Base-by-base conservation (phyloP, 192 early-diverging fungal genomes). In the Chytriomyces confervae region DNA sequence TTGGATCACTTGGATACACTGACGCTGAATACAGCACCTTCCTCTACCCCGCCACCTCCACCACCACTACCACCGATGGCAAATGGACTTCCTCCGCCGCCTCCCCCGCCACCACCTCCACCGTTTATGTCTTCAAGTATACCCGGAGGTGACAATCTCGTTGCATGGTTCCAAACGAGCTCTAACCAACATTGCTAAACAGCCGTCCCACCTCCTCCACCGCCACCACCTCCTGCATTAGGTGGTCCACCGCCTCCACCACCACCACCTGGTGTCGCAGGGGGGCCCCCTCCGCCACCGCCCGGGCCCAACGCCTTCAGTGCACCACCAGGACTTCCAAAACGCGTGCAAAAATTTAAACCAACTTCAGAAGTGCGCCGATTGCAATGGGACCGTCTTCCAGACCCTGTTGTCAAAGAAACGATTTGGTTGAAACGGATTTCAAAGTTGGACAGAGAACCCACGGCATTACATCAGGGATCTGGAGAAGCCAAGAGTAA, bases 341-440 rank as follows among this genome's bases (percentile, higher is more conserved):
- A 84, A 66, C 79, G 82, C 11, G 62, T 74, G 23, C 85, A 86
- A 61, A 66, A 77, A 18, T 84, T 57, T 46, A 79, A 78, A 13
- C 85, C 85, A 5, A 68, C 68, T 8, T 53, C 46, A 24, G 76
- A 82, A 49, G 71, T 86, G 68, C 79, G 80, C 57, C 63, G 74
- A 7, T 72, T 86, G 50, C 84, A 84, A 62, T 86, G 82, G 85
- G 85, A 86, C 24, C 68, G 77, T 16, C 62, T 86, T 18, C 79
- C 82, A 10, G 85, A 86, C 29, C 10, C 11, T 18, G 77, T 80
- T 47, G 76, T 81, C 44, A 64, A 57, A 61, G 61, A 79, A 27
- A 79, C 80, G 10, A 61, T 86, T 5, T 86, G 82, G 82, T 62
- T 72, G 18, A 77, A 81, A 64, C 75, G 78, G 47, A 49, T 79